phyloP scores from a whole-genome alignment of 257 asterid species.

The Nicotiana otophora region DNA sequence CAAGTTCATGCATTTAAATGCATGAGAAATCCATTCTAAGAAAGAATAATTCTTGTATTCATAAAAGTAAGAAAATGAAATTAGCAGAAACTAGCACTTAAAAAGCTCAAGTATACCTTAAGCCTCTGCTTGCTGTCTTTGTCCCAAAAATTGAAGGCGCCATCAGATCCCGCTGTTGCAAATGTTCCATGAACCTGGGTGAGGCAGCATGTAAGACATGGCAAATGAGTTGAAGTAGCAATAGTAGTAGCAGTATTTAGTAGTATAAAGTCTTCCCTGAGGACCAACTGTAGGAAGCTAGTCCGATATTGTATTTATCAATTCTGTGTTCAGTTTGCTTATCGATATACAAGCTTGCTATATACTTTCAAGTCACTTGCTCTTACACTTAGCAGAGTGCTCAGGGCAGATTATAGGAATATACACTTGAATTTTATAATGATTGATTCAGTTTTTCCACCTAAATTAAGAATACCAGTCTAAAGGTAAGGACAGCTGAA shows the following conservation, averaged over 20 bases:
- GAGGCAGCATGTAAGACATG: conserved; percentile 6
- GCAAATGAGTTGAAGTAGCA: neutral
- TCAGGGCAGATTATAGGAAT: too few species aligned
- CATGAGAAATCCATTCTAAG: neutral
- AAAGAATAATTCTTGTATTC: neutral
- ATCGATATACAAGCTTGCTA: neutral
- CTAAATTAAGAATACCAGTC: neutral
- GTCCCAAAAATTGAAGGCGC: conserved; percentile 95
- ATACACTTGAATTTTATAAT: too few species aligned
- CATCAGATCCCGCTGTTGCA: conserved; percentile 96
- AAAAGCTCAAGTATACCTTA: conserved; percentile 43
- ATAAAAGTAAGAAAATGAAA: neutral
- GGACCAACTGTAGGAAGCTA: neutral
- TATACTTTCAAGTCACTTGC: neutral
- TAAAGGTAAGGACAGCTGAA: neutral
- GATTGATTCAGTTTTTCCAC: neutral
- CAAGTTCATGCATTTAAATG: neutral
- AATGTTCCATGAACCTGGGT: conserved; percentile 80
- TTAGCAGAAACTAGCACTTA: neutral
- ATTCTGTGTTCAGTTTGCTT: neutral
- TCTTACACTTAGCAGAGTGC: neutral
- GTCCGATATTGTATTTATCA: neutral
- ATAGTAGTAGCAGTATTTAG: neutral
- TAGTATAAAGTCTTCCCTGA: neutral
- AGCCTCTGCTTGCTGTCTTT: conserved; percentile 97